phyloP scores from a whole-genome alignment of 2,329 filamentous ascomycete genomes.

The Aspergillus cejpii region DNA sequence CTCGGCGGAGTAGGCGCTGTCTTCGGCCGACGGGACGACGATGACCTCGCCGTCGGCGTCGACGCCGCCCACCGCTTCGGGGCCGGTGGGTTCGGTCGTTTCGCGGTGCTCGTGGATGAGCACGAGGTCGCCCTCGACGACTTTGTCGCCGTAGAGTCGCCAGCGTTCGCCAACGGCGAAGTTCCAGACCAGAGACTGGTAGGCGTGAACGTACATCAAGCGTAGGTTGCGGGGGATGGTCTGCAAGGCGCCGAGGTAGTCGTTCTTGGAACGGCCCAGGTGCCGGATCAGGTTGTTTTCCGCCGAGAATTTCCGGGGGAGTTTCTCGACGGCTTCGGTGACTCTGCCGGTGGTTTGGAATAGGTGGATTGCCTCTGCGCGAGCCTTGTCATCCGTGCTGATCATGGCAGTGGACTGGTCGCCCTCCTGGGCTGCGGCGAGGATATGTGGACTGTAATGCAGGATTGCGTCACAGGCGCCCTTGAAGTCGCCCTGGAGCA shows the following conservation, averaged over 20 bases:
- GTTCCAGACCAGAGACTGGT: conserved; percentile 95
- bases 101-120: conserved; percentile 55
- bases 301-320: conserved; percentile 76
- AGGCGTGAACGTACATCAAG: conserved; percentile 94
- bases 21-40: conserved; percentile 53
- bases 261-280: conserved; percentile 53
- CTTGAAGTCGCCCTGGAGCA: conserved; percentile 74
- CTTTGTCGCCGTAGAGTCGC: conserved; percentile 63
- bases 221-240: conserved; percentile 74
- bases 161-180: conserved; percentile 73
- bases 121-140: conserved; percentile 81
- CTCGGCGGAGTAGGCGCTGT: conserved; percentile 49
- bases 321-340: conserved; percentile 55
- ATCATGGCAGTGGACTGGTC: conserved; percentile 43
- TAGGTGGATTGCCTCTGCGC: conserved; percentile 69
- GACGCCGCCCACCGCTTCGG: conserved; percentile 34
- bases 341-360: conserved; percentile 60
- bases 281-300: conserved; percentile 74
- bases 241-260: conserved; percentile 75
- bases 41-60: conserved; percentile 61
- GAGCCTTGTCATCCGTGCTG: conserved; percentile 67
- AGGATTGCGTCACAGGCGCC: conserved; percentile 73
- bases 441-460: conserved; percentile 59
- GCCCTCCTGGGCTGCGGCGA: conserved; percentile 50
- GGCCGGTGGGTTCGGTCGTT: conserved; percentile 33